A percentile compares a stretch with the other conserved stretches of the same genome.
phyloP scores from a whole-genome alignment of 305 asterid genomes.

The Caryopteris hybrid region DNA sequence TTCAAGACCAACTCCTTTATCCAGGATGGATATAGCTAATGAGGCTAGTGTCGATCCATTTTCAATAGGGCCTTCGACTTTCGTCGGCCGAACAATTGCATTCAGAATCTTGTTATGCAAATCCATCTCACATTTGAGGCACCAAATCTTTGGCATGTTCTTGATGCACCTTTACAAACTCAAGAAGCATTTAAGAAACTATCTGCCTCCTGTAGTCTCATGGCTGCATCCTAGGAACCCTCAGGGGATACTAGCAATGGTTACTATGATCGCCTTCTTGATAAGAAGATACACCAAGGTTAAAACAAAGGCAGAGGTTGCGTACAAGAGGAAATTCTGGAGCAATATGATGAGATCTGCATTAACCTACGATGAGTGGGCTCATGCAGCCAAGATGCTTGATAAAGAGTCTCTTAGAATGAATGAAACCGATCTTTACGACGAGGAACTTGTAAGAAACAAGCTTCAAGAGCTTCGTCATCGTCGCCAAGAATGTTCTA shows the following conservation, averaged over 20 bases:
- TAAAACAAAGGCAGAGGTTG: constrained; percentile 68
- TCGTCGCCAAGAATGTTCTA: constrained; percentile 69
- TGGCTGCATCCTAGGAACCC: constrained; percentile 88
- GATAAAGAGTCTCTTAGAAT: constrained; percentile 50
- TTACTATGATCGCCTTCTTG: constrained; percentile 58
- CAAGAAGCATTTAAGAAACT: constrained; percentile 23
- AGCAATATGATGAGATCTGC: constrained; percentile 77
- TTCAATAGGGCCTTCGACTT: constrained; percentile 70
- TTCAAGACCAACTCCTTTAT: background rate
- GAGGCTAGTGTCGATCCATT: constrained; percentile 75
- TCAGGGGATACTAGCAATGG: constrained; percentile 66
- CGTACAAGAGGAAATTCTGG: constrained; percentile 81
- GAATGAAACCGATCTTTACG: constrained; percentile 63
- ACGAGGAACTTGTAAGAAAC: constrained; percentile 70
- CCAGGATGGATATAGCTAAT: constrained; percentile 66
- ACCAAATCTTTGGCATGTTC: constrained; percentile 32
- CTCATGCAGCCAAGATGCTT: constrained; percentile 85
- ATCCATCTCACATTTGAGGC: constrained; percentile 55
- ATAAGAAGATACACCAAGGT: constrained; percentile 63
- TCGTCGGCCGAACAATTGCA: constrained; percentile 68
- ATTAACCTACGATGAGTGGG: constrained; percentile 88
- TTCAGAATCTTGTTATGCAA: constrained; percentile 69
- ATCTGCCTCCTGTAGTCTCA: constrained; percentile 43
- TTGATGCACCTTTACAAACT: constrained; percentile 28
- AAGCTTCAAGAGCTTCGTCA: constrained; percentile 76